These are phyloP conservation scores for Citrullus mucosospermus DNA, from an alignment of 306 rosid species.

Conservation along the genomic window DNA sequence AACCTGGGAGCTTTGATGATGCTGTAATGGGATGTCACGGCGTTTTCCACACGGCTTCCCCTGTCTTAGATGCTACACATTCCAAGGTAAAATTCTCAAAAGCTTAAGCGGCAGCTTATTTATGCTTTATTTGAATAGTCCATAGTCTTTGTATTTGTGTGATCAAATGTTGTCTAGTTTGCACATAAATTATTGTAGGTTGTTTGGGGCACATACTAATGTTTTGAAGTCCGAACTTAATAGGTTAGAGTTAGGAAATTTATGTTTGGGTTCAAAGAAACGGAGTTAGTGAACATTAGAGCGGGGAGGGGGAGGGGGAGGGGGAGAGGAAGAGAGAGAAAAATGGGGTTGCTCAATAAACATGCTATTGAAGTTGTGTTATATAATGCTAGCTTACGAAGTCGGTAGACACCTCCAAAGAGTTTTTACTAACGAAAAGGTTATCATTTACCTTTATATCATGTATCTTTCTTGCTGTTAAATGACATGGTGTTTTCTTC, in stretches of 20 bases:
- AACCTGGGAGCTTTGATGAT: slow-evolving; percentile 62
- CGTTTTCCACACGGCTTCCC: slow-evolving; percentile 87
- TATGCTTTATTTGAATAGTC: neutral
- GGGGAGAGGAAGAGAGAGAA: too few species aligned
- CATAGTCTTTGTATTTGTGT: neutral
- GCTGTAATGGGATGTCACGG: slow-evolving; percentile 74
- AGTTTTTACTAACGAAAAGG: neutral
- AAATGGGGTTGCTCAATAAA: too few species aligned
- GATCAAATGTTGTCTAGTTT: neutral
- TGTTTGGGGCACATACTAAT: too few species aligned
- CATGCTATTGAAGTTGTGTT: too few species aligned
- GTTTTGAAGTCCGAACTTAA: too few species aligned
- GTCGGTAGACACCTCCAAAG: neutral
- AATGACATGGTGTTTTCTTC: neutral
- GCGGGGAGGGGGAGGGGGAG: too few species aligned
- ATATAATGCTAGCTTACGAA: too few species aligned
- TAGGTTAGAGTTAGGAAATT: too few species aligned
- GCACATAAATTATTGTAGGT: neutral
- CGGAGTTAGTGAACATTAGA: too few species aligned
- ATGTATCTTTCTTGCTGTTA: neutral
- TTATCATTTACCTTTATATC: neutral
- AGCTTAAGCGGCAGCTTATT: neutral
- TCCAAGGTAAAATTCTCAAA: slow-evolving; percentile 33
- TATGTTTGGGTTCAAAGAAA: too few species aligned
- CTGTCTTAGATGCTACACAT: slow-evolving; percentile 51